Evolutionary conservation across 495 filamentous ascomycete species (phyloP).

Genomic region (Pyrenula aspistea): DNA sequence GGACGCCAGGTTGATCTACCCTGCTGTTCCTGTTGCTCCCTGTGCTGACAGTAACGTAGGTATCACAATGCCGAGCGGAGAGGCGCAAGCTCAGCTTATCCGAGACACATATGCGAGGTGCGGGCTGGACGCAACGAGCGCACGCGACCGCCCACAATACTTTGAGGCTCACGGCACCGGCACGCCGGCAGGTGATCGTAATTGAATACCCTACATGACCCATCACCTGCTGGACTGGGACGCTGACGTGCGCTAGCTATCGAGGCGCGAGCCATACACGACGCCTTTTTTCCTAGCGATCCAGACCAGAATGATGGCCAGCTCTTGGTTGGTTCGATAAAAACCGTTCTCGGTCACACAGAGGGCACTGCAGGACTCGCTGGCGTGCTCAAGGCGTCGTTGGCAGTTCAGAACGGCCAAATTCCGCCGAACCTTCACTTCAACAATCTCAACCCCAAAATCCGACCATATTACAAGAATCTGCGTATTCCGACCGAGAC

Average conservation of each 20-base stretch:
- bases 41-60: too few species aligned
- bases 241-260: conserved; percentile 29
- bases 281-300: conserved; percentile 5
- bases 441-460: conserved; percentile 31
- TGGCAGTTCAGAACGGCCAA: conserved; percentile 34
- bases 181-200: conserved; percentile 31
- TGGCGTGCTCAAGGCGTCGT: conserved; percentile 15
- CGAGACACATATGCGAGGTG: conserved; percentile 7
- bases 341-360: conserved; percentile 39
- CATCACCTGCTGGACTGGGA: conserved; percentile 8
- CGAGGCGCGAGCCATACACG: conserved; percentile 14
- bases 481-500: conserved; percentile 13
- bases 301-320: conserved; percentile 12
- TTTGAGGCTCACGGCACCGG: conserved; percentile 31
- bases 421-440: conserved; percentile 50
- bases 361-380: conserved; percentile 51
- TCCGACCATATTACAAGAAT: conserved; percentile 11
- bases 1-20: conserved; percentile 11
- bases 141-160: conserved; percentile 9
- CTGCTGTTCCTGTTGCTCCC: conserved; percentile 14
- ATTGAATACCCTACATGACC: conserved; percentile 15
- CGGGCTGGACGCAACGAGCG: conserved; percentile 13
- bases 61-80: conserved; percentile 11
- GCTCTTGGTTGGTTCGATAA: conserved; percentile 35
- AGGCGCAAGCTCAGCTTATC: conserved; percentile 14